Percentiles rank a stretch among this genome's conserved stretches.
phyloP scores from a whole-genome alignment of 352 stramenopile species.

The Globisporangium emineosum region DNA sequence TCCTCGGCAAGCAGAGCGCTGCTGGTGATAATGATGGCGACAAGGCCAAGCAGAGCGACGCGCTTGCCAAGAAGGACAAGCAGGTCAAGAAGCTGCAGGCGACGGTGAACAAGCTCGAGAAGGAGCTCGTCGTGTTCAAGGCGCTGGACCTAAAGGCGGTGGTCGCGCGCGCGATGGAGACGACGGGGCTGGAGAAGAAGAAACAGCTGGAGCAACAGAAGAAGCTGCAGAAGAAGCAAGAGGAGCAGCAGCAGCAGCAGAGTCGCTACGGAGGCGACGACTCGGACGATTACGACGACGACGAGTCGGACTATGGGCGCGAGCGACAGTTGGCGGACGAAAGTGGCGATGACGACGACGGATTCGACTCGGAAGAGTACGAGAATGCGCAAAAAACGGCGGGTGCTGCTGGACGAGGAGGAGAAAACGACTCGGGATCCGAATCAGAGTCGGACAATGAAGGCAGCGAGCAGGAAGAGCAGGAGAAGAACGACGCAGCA shows the following conservation, averaged over 20 bases:
- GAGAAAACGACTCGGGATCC: constrained; percentile 6
- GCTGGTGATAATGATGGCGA: background rate
- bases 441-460: constrained; percentile 11
- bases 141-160: constrained; percentile 46
- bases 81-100: constrained; percentile 38
- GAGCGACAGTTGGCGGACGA: constrained; percentile 8
- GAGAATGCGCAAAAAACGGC: constrained; percentile 13
- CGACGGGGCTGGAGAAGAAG: constrained; percentile 39
- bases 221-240: constrained; percentile 17
- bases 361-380: constrained; percentile 47
- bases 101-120: constrained; percentile 43
- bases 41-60: constrained; percentile 8
- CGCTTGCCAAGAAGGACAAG: constrained; percentile 36
- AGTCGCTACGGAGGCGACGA: background rate
- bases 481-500: constrained; percentile 3
- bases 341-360: constrained; percentile 31
- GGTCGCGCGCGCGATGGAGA: constrained; percentile 35
- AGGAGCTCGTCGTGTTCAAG: constrained; percentile 58
- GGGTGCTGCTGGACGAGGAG: background rate
- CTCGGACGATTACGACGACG: constrained; percentile 16
- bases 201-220: constrained; percentile 21
- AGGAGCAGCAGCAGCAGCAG: constrained; percentile 17
- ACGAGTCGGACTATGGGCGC: constrained; percentile 11
- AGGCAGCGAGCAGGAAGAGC: no score
- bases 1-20: background rate